Base-by-base conservation (phyloP, 1,284 basidiomycete species). In the Fomes fomentarius region DNA sequence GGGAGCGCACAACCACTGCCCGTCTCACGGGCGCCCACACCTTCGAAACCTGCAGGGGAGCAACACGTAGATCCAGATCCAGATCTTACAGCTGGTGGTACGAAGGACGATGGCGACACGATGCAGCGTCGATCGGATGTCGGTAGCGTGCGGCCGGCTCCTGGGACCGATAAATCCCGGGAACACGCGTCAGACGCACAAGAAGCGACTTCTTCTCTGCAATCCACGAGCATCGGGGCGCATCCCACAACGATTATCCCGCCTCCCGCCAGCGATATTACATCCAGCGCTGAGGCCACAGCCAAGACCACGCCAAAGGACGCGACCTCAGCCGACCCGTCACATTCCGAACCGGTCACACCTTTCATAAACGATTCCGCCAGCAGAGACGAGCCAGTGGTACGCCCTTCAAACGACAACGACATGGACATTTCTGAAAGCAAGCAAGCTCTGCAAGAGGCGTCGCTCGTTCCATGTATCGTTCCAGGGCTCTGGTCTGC, bases 401-500 rank as follows among this genome's bases (percentile, higher is more conserved):
- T 38, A 25, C 52, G 28, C n/a, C 4, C 26, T 17, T 14, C 35
- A 1, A 24, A 28, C 49, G 41, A 50, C 51, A 35, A 49, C 12
- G 21, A 33, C 34, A 55, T 51, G 45, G 41, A 21, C 12, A 28
- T 24, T 12, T 11, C 34, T 31, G 47, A 47, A 14, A 30, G 34
- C 21, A 15, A 41, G 49, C 28, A 21, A 22, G 8, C 1, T 4
- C 15, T 35, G 6, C 30, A 24, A 24, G 35, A 54, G 15, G 19
- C 40, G n/a, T 21, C 35, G 2, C 30, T 38, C 9, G 8, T 31
- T 17, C 50, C 49, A 0, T 40, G 26, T 10, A 33, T 60, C 58
- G 70, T 77, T 15, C 76, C 77, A 10, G 74, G 74, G 2, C 44
- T 78, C 0, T 80, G 76, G 76, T 63, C 70, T n/a, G 67, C 66